Conservation (phyloP, 192 early-diverging fungal genomes). For the Cetraspora pellucida region DNA sequence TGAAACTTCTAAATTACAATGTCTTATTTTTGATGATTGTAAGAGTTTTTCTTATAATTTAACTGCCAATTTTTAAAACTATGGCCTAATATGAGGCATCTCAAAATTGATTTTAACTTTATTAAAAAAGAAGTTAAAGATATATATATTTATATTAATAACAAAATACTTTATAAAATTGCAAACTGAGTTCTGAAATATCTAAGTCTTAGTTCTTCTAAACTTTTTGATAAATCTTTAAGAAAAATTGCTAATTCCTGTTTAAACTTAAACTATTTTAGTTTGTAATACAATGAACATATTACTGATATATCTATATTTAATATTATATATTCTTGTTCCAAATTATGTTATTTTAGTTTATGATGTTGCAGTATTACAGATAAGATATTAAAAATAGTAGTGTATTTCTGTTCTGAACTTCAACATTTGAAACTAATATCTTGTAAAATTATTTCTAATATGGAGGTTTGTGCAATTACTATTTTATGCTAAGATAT, state of each 20-base stretch:
- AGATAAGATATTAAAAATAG: constrained; percentile 33
- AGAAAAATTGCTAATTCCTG: constrained; percentile 26
- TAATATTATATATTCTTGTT: constrained; percentile 26
- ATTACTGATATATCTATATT: background rate
- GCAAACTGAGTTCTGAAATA: constrained; percentile 16
- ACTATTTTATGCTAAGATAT: too few species aligned
- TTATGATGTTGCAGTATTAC: constrained; percentile 29
- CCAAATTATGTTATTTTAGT: constrained; percentile 30
- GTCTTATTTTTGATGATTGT: constrained; percentile 23
- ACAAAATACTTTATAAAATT: constrained; percentile 27
- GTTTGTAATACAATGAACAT: constrained; percentile 11
- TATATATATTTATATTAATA: constrained; percentile 27
- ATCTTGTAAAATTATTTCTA: background rate
- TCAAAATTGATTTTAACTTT: constrained; percentile 19
- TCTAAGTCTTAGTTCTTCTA: constrained; percentile 31
- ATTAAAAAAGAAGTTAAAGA: background rate
- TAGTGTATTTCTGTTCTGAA: constrained; percentile 29
- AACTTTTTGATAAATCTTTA: constrained; percentile 32
- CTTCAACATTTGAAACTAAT: constrained; percentile 30
- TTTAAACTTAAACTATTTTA: constrained; percentile 31
- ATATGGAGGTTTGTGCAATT: too few species aligned
- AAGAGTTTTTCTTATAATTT: constrained; percentile 29
- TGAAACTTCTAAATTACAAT: constrained; percentile 22
- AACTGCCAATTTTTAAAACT: constrained; percentile 20
- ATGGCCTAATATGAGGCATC: constrained; percentile 18